A percentile compares a stretch with the other conserved stretches of the same genome.
Conservation (phyloP, 2,329 filamentous ascomycete genomes). For the Diaporthe destruens region DNA sequence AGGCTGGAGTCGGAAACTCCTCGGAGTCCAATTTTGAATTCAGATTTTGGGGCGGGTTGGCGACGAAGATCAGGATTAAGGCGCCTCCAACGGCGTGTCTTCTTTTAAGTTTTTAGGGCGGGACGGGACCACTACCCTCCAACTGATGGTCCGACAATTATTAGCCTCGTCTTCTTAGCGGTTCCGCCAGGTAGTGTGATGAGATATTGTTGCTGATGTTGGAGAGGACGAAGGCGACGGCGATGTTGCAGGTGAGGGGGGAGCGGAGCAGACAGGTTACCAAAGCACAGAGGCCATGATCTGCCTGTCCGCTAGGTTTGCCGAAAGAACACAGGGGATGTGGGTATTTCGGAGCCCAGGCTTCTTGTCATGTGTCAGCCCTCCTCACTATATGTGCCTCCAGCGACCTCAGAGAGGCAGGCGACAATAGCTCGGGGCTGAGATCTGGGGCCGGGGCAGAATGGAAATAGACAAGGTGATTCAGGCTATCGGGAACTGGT, state of each 20-base stretch:
- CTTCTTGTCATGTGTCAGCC: constrained; percentile 23
- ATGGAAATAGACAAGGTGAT: constrained; percentile 15
- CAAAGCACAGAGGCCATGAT: constrained; percentile 24
- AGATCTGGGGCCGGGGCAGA: constrained; percentile 23
- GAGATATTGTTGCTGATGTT: constrained; percentile 10
- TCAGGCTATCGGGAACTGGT: constrained; percentile 20
- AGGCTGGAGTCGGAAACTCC: constrained; percentile 33
- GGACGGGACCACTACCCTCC: constrained; percentile 23
- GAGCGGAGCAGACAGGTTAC: constrained; percentile 19
- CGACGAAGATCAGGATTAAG: constrained; percentile 24
- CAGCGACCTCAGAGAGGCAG: constrained; percentile 13
- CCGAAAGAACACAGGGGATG: constrained; percentile 12
- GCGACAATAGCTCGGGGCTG: constrained; percentile 29
- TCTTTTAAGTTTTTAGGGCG: constrained; percentile 21
- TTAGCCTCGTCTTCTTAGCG: constrained; percentile 26
- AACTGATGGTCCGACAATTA: constrained; percentile 32
- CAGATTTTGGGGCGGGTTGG: constrained; percentile 24
- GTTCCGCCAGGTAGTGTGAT: constrained; percentile 10
- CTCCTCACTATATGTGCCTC: constrained; percentile 24
- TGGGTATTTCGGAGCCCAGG: constrained; percentile 9
- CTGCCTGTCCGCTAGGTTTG: constrained; percentile 15
- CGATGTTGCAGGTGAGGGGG: constrained; percentile 17
- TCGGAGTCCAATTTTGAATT: constrained; percentile 33
- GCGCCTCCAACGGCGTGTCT: constrained; percentile 20
- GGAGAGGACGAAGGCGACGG: constrained; percentile 20